Percentiles rank a stretch among this genome's conserved stretches.
These are phyloP conservation scores for Macrolepiota dolichaula DNA, from an alignment of 768 basidiomycete species.

Conservation along the genomic window DNA sequence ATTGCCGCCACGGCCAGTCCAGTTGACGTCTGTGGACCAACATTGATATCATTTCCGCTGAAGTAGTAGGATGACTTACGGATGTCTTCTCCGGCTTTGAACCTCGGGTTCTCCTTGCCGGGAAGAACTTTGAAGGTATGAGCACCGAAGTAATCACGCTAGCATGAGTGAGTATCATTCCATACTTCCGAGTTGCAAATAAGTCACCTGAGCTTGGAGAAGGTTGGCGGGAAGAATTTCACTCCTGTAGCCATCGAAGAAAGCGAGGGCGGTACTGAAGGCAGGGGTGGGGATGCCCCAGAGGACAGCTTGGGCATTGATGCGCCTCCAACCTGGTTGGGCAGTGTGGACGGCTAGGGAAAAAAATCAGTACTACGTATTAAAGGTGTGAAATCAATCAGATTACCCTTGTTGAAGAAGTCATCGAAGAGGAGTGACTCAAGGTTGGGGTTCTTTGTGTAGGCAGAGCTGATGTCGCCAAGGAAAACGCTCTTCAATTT, in stretches of 20 bases:
- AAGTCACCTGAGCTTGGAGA: constrained; percentile 81
- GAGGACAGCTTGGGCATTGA: constrained; percentile 92
- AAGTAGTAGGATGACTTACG: constrained; percentile 49
- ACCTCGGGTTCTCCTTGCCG: constrained; percentile 83
- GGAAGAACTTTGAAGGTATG: constrained; percentile 96
- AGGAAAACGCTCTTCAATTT: constrained; percentile 78
- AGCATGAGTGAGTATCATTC: background rate
- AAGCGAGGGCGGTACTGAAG: constrained; percentile 96
- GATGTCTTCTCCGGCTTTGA: constrained; percentile 82
- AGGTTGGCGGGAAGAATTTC: constrained; percentile 93
- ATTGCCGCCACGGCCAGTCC: constrained; percentile 97
- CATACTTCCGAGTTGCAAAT: background rate
- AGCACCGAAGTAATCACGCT: constrained; percentile 99
- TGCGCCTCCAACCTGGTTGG: constrained; percentile 97
- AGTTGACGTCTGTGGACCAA: constrained; percentile 79
- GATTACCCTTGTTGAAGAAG: constrained; percentile 91
- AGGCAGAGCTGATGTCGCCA: constrained; percentile 88
- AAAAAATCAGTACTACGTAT: constrained; percentile 3
- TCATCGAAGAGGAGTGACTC: constrained; percentile 94
- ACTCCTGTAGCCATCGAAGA: constrained; percentile 98
- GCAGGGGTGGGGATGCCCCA: constrained; percentile 98
- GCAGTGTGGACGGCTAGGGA: constrained; percentile 83
- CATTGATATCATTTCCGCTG: background rate
- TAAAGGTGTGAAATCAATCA: background rate
- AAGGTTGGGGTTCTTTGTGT: constrained; percentile 76